A percentile compares a stretch with the other conserved stretches of the same genome.
Conservation (phyloP, 2,329 filamentous ascomycete species). For the Sporothrix brunneoviolacea region DNA sequence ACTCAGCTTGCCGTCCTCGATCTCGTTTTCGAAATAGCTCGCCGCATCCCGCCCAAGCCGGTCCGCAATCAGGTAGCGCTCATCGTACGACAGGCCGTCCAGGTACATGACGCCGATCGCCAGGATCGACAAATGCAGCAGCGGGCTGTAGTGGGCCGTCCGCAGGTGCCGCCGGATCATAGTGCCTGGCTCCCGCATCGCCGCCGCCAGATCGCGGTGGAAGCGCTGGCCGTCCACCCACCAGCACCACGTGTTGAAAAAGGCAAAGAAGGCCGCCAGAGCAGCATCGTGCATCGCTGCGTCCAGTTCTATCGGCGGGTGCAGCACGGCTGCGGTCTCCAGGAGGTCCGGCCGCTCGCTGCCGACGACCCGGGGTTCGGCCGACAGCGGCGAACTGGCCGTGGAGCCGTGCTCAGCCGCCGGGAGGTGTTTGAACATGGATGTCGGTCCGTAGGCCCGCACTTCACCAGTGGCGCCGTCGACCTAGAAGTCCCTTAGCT, state of each 20-base stretch:
- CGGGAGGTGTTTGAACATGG: not conserved
- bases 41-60: not conserved
- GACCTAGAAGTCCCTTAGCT: not conserved
- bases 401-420: not conserved
- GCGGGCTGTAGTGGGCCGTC: not conserved
- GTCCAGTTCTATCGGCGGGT: not conserved
- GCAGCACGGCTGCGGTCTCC: not conserved
- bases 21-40: not conserved
- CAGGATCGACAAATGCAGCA: not conserved
- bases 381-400: not conserved
- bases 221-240: not conserved
- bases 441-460: not conserved
- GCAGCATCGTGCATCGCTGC: not conserved
- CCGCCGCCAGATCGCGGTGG: not conserved
- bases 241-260: not conserved
- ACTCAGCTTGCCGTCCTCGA: not conserved
- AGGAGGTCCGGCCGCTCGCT: not conserved
- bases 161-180: not conserved
- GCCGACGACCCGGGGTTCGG: not conserved
- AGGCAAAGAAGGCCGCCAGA: not conserved
- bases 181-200: not conserved
- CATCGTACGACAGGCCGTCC: not conserved
- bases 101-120: not conserved
- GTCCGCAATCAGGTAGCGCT: not conserved
- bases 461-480: not conserved